Percentiles rank a stretch among this genome's conserved stretches.
Evolutionary conservation across 1,139 yeast genomes (phyloP).

Genomic region (Blastobotrys aristatus): DNA sequence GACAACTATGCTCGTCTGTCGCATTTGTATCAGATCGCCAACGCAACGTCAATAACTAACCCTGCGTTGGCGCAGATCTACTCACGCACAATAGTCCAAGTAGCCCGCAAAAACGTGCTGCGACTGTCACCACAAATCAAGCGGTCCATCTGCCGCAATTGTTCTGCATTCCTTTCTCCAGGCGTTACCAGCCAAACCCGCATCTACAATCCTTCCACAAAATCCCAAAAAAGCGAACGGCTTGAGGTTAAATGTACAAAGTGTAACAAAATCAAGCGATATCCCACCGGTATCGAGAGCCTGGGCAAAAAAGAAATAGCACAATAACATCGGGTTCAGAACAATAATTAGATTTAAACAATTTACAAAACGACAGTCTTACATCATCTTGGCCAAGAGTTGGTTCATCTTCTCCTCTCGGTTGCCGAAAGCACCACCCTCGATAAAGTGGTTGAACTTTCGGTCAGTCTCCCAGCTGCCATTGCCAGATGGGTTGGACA

Average conservation of each 20-base stretch:
- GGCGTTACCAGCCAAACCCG: slow-evolving; percentile 41
- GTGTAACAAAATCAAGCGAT: slow-evolving; percentile 39
- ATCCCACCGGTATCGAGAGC: slow-evolving; percentile 44
- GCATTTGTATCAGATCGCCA: slow-evolving; percentile 51
- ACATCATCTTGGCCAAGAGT: slow-evolving; percentile 61
- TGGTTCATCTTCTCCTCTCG: slow-evolving; percentile 98
- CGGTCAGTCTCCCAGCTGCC: slow-evolving; percentile 99
- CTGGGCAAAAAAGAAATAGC: too few relatives aligned
- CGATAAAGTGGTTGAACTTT: slow-evolving; percentile 99
- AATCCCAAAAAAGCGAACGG: slow-evolving; percentile 28
- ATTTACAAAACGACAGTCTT: not conserved
- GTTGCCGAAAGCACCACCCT: slow-evolving; percentile 99
- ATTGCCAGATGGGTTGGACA: slow-evolving; percentile 87
- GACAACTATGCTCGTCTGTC: slow-evolving; percentile 59
- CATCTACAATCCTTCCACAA: slow-evolving; percentile 28
- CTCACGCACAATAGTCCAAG: slow-evolving; percentile 34
- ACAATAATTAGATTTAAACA: too few relatives aligned
- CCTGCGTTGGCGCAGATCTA: slow-evolving; percentile 45
- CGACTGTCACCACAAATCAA: slow-evolving; percentile 58
- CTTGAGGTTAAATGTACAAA: slow-evolving; percentile 31
- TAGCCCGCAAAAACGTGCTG: slow-evolving; percentile 59
- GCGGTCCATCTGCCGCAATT: slow-evolving; percentile 55
- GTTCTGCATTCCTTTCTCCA: slow-evolving; percentile 46
- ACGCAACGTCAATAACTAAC: slow-evolving; percentile 16
- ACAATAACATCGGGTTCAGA: too few relatives aligned